Conservation (phyloP, 805 yeast species). For the Cyberlindnera nakhonratchasimensis region DNA sequence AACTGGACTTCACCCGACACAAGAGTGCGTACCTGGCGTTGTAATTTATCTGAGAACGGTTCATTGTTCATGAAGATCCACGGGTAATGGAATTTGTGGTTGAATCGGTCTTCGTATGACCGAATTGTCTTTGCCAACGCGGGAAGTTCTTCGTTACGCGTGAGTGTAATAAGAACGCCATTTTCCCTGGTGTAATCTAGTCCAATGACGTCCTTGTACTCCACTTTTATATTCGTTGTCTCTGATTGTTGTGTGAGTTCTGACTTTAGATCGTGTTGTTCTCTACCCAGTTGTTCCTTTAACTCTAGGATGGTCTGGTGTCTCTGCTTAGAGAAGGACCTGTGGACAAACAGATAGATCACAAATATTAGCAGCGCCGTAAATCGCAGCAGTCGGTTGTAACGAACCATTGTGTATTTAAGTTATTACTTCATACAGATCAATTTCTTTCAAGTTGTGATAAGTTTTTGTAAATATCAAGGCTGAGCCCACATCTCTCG, state of each 20-base stretch:
- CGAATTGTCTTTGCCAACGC: constrained; percentile 57
- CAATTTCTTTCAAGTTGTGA: no score
- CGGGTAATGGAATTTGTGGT: constrained; percentile 66
- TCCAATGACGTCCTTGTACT: constrained; percentile 45
- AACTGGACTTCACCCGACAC: constrained; percentile 43
- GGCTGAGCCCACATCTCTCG: not conserved
- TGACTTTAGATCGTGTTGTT: constrained; percentile 18
- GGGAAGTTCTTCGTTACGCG: constrained; percentile 12
- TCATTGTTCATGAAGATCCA: constrained; percentile 68
- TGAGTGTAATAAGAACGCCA: constrained; percentile 57
- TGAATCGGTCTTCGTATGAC: constrained; percentile 76
- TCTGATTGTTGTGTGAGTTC: constrained; percentile 13
- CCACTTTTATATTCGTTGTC: constrained; percentile 8
- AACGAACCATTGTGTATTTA: constrained; percentile 18
- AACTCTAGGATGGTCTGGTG: constrained; percentile 20
- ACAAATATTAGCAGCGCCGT: constrained; percentile 15
- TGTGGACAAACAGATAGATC: constrained; percentile 20
- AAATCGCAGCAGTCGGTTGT: constrained; percentile 20
- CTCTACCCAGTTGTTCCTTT: constrained; percentile 16
- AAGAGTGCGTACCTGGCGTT: constrained; percentile 27
- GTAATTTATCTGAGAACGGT: constrained; percentile 40
- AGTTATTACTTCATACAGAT: no score
- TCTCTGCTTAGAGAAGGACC: constrained; percentile 19
- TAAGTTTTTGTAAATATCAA: not conserved
- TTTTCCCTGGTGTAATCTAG: constrained; percentile 39